Base-by-base conservation (phyloP, 1,284 basidiomycete genomes). In the Cutaneotrichosporon dermatis region DNA sequence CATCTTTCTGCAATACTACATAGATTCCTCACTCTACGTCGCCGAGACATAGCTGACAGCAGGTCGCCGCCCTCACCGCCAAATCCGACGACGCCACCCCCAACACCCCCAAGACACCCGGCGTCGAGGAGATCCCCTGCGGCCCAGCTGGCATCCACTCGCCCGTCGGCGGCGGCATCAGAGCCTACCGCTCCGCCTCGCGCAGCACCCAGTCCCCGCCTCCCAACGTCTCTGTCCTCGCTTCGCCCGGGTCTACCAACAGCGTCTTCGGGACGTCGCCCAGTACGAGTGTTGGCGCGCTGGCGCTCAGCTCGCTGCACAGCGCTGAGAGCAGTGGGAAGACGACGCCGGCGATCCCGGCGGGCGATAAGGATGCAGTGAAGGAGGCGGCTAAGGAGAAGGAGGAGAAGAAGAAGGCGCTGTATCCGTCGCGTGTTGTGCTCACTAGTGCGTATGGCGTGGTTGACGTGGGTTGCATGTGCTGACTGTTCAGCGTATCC, bases 401-500 rank as follows among this genome's bases (percentile, higher is more conserved):
- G 10, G 10, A 34, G 33, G 34, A 67, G 58, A 66, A 69, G 63
- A 57, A 59, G 43, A 67, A 69, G 60, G 65, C 59, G 10, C 56
- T 73, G 43, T 75, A 75, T 43, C 73, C 73, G 1, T 66, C 63
- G 15, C 62, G 73, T 48, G 71, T 75, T 2, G 68, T 75, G 4
- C 61, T 75, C 8, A 75, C 73, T 12, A 73, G 73, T 75, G 51
- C 43, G 72, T 45, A 10, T 4, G 16, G 16, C 33, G 25, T 25
- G 25, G 25, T 63, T 36, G 2, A 1, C 7, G 13, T 40, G 11
- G 16, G 15, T 35, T 7, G 4, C 33, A 41, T 1, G 15, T n/a
- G 51, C 59, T 61, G 43, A 61, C 53, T 1, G 4, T 25, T 25
- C 68, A 87, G 86, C 86, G 7, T 88, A 89, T 69, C 87, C 87